Conservation (phyloP, 2,329 filamentous ascomycete species). For the Chaetomium olivaceum region DNA sequence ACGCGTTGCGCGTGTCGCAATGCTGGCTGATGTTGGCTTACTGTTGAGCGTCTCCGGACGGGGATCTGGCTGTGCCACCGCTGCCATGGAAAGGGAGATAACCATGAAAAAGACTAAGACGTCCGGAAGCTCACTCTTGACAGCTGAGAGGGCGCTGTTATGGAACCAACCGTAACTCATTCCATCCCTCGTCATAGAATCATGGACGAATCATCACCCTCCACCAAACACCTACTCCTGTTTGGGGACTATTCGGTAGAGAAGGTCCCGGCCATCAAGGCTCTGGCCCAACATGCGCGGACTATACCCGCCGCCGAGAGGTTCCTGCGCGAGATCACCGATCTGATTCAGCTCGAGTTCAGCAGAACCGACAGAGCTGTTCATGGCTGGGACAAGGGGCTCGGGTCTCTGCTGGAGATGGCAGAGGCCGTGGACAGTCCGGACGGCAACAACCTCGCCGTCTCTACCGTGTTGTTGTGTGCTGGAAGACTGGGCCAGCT, state of each 20-base stretch:
- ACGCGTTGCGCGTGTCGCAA: not conserved
- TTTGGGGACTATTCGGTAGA: constrained; percentile 2
- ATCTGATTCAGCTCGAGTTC: not conserved
- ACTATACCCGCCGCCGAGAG: not conserved
- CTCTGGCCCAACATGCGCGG: not conserved
- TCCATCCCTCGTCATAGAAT: not conserved
- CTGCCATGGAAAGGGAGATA: not conserved
- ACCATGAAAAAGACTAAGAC: not conserved
- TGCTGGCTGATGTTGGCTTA: too few species aligned
- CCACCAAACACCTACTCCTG: not conserved
- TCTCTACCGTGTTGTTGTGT: constrained; percentile 2
- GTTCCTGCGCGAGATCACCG: not conserved
- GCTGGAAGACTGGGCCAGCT: not conserved
- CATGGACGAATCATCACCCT: not conserved
- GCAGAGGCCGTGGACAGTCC: constrained; percentile 1
- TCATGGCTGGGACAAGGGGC: not conserved
- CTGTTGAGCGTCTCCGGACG: not conserved
- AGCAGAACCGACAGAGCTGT: not conserved
- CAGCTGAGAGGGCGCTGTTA: not conserved
- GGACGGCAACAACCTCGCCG: not conserved
- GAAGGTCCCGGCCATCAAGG: not conserved
- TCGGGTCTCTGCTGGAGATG: not conserved
- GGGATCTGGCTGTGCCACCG: not conserved
- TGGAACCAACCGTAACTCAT: not conserved
- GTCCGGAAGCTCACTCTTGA: not conserved